These are phyloP conservation scores for Sideroxylon spinosum DNA, from an alignment of 179 eudicot species.

Conservation along the genomic window DNA sequence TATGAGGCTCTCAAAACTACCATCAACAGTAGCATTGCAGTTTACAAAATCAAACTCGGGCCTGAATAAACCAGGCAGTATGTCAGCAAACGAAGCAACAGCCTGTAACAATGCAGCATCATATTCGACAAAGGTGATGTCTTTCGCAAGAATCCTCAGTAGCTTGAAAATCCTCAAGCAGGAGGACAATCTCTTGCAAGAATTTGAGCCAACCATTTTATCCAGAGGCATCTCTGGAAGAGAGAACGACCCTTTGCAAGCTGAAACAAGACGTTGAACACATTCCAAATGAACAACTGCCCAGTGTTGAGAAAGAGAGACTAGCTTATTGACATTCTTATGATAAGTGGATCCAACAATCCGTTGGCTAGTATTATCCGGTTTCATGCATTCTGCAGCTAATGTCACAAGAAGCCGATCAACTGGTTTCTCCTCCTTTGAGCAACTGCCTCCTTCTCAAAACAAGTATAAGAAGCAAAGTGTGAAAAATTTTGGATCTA, in stretches of 20 bases:
- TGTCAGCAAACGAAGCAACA: conserved; percentile 57
- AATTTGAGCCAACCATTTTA: conserved; percentile 33
- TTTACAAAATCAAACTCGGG: conserved; percentile 57
- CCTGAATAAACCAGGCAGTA: conserved; percentile 62
- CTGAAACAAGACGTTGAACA: conserved; percentile 47
- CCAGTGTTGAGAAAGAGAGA: conserved; percentile 70
- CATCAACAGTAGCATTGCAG: conserved; percentile 46
- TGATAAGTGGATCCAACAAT: conserved; percentile 34
- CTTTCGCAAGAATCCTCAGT: conserved; percentile 55
- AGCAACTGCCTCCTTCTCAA: conserved; percentile 58
- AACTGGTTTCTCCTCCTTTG: conserved; percentile 56
- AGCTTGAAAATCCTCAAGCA: conserved; percentile 65
- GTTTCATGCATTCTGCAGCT: conserved; percentile 59
- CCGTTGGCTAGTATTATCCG: conserved; percentile 32
- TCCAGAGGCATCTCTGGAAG: conserved; percentile 56
- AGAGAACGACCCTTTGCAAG: conserved; percentile 50
- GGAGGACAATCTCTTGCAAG: conserved; percentile 54
- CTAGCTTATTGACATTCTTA: conserved; percentile 45
- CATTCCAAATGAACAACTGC: conserved; percentile 72
- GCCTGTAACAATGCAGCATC: conserved; percentile 52
- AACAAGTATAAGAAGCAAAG: conserved; percentile 11
- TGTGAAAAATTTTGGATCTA: neutral
- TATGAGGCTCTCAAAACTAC: conserved; percentile 52
- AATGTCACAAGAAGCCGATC: conserved; percentile 63
- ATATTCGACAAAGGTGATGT: conserved; percentile 47